phyloP scores from a whole-genome alignment of 2,329 filamentous ascomycete species.

The Daldinia sp. region DNA sequence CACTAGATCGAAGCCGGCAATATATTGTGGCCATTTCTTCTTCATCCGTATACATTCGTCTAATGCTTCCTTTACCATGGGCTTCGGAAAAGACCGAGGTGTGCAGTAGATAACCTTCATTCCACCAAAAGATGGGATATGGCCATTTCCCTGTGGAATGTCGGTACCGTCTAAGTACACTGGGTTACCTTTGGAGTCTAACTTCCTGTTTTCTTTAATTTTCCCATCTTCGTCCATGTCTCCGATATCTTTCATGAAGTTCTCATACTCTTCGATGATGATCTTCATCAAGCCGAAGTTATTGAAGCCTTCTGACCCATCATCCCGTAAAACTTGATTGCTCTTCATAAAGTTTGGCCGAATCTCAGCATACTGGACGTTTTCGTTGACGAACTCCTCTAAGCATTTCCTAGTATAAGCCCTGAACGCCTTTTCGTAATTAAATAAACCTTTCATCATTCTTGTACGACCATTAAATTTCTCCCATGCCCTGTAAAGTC shows the following conservation, averaged over 20 bases:
- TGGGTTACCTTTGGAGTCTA: constrained; percentile 28
- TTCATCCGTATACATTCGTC: constrained; percentile 68
- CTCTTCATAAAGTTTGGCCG: constrained; percentile 69
- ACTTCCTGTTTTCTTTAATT: constrained; percentile 40
- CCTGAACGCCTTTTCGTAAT: constrained; percentile 67
- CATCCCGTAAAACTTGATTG: constrained; percentile 64
- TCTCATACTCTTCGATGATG: constrained; percentile 61
- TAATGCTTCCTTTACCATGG: constrained; percentile 61
- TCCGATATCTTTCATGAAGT: constrained; percentile 55
- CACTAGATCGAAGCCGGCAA: constrained; percentile 72
- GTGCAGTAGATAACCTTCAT: constrained; percentile 73
- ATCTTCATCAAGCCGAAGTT: constrained; percentile 66
- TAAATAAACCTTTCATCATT: constrained; percentile 71
- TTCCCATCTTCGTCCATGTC: constrained; percentile 47
- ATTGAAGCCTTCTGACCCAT: constrained; percentile 59
- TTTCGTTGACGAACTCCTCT: constrained; percentile 66
- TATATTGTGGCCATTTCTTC: constrained; percentile 61
- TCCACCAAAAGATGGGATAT: constrained; percentile 61
- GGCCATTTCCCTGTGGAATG: constrained; percentile 29
- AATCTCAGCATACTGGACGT: constrained; percentile 71
- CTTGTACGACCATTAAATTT: constrained; percentile 72
- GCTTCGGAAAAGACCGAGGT: constrained; percentile 64
- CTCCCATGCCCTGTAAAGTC: constrained; percentile 62
- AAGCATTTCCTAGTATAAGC: constrained; percentile 67
- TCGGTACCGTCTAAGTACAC: constrained; percentile 17